Evolutionary conservation across 176 grass and related monocot species (phyloP).

Genomic region (Ensete glaucum): DNA sequence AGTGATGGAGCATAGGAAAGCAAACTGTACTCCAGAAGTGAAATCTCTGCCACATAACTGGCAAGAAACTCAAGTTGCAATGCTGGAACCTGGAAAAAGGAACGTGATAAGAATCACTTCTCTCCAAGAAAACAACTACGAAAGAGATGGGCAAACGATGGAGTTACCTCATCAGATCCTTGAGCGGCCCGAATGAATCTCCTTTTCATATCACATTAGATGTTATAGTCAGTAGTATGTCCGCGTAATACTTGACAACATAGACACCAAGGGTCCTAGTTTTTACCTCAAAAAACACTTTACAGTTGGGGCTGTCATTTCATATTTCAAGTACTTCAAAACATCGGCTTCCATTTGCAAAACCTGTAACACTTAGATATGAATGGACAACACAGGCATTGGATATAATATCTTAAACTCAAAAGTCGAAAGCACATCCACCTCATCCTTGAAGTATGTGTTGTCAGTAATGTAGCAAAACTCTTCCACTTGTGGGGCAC

Average conservation of each 20-base stretch:
- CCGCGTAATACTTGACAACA: too few relatives aligned
- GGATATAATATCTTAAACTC: neutral
- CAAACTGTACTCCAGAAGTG: slow-evolving; percentile 82
- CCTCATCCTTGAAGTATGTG: slow-evolving; percentile 98
- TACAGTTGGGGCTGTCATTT: slow-evolving; percentile 78
- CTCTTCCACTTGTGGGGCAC: slow-evolving; percentile 96
- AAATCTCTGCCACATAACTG: slow-evolving; percentile 77
- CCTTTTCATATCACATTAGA: slow-evolving; percentile 26
- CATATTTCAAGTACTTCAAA: slow-evolving; percentile 85
- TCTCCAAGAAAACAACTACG: slow-evolving; percentile 1
- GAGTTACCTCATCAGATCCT: slow-evolving; percentile 60
- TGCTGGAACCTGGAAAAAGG: slow-evolving; percentile 44
- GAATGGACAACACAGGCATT: neutral
- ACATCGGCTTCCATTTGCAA: slow-evolving; percentile 86
- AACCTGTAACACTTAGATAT: slow-evolving; percentile 39
- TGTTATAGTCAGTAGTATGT: too few relatives aligned
- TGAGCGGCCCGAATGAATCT: slow-evolving; percentile 85
- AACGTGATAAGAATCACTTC: slow-evolving; percentile 8
- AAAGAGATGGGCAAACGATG: slow-evolving; percentile 6
- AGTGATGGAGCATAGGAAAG: slow-evolving; percentile 70
- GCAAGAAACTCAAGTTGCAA: slow-evolving; percentile 88
- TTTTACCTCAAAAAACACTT: slow-evolving; percentile 88
- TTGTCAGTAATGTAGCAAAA: slow-evolving; percentile 99
- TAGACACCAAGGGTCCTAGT: neutral
- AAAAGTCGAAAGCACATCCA: neutral